Evolutionary conservation across 2,329 filamentous ascomycete species (phyloP).

Genomic region (Alternaria longipes): DNA sequence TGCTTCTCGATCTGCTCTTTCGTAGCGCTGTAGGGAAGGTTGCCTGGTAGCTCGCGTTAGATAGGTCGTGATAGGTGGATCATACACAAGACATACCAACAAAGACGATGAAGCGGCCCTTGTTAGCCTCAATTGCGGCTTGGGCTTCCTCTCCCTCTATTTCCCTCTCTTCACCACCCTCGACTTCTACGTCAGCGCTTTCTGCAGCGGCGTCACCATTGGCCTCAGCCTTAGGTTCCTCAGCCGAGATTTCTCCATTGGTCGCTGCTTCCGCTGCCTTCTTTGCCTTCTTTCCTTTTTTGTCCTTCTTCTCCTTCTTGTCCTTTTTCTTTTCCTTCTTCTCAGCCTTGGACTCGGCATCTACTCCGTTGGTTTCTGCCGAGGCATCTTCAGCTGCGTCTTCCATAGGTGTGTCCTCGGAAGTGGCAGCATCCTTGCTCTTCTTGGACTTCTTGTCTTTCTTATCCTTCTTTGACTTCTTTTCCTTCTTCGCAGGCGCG

Average conservation of each 20-base stretch:
- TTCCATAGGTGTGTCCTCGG: constrained; percentile 21
- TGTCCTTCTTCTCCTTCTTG: constrained; percentile 41
- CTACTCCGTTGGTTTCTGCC: constrained; percentile 21
- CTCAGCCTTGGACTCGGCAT: constrained; percentile 28
- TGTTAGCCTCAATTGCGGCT: constrained; percentile 38
- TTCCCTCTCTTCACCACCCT: constrained; percentile 28
- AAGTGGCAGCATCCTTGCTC: constrained; percentile 15
- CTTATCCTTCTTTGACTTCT: constrained; percentile 38
- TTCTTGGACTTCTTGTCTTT: constrained; percentile 34
- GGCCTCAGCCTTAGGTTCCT: constrained; percentile 24
- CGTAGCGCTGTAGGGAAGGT: constrained; percentile 87
- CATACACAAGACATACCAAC: constrained; percentile 62
- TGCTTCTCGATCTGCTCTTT: constrained; percentile 73
- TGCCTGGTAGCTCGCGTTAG: constrained; percentile 63
- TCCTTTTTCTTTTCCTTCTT: constrained; percentile 36
- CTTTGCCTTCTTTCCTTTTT: constrained; percentile 42
- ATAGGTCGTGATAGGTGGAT: background rate
- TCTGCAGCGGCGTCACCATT: constrained; percentile 26
- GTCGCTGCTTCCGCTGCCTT: constrained; percentile 28
- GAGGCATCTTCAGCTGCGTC: constrained; percentile 20
- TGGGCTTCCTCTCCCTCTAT: constrained; percentile 26
- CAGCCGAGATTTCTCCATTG: constrained; percentile 23
- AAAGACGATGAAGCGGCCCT: constrained; percentile 77
- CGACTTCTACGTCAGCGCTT: constrained; percentile 27
- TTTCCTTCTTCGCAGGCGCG: constrained; percentile 27